These are phyloP conservation scores for Paratrimastix pyriformis DNA, from an alignment of 78 protist genomes.

Conservation along the genomic window DNA sequence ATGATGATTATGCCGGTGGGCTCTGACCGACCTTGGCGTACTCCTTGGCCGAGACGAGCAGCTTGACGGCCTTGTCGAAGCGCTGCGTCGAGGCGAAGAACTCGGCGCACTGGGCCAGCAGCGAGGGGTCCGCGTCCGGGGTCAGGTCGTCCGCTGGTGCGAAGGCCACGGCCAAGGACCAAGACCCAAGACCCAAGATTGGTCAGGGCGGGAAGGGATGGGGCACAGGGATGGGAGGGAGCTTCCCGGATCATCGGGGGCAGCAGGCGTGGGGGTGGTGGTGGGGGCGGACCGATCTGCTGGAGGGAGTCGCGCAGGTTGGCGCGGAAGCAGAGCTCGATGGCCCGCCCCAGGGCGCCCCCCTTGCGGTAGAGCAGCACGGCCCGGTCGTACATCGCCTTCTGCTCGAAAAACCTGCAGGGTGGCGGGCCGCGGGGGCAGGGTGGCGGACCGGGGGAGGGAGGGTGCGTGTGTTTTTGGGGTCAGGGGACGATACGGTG, in stretches of 20 bases:
- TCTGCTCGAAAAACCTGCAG: neutral
- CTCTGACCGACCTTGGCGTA: no score
- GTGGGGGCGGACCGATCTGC: no score
- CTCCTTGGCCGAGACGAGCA: neutral
- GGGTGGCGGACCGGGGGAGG: neutral
- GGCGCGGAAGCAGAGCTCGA: conserved; percentile 51
- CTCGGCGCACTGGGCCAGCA: conserved; percentile 13
- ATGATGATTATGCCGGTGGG: no score
- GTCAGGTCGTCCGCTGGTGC: conserved; percentile 37
- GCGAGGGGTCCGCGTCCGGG: conserved; percentile 35
- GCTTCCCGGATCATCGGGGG: no score
- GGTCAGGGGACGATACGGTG: conserved; percentile 23
- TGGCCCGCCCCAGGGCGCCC: conserved; percentile 46
- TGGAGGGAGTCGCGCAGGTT: conserved; percentile 39
- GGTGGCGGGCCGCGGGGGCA: neutral
- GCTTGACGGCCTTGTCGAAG: conserved; percentile 6
- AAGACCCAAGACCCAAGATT: no score
- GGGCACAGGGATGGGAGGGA: neutral
- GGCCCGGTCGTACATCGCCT: conserved; percentile 38
- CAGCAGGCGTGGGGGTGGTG: no score
- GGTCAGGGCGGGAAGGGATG: neutral
- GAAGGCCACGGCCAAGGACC: no score
- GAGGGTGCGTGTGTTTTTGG: conserved; percentile 26
- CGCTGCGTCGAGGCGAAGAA: neutral
- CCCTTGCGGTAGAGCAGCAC: conserved; percentile 52